phyloP scores from a whole-genome alignment of 805 yeast genomes.

The Myxozyma udenii region DNA sequence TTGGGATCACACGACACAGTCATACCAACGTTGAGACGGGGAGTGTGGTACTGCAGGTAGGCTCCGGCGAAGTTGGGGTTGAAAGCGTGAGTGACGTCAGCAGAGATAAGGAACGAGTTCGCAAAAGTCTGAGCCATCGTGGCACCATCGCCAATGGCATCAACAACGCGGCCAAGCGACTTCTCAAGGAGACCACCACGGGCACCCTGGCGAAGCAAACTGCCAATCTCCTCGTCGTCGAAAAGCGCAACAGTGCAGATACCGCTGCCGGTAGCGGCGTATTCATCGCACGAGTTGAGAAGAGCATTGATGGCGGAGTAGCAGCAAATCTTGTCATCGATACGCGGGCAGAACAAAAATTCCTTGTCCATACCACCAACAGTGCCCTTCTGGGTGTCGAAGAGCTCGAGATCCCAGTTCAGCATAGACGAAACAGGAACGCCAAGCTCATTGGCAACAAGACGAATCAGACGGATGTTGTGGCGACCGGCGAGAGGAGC shows the following conservation, averaged over 20 bases:
- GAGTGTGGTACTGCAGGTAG: conserved; percentile 74
- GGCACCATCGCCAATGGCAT: conserved; percentile 36
- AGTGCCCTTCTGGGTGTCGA: conserved; percentile 75
- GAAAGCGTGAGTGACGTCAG: conserved; percentile 78
- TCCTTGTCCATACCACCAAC: conserved; percentile 76
- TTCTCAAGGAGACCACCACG: conserved; percentile 70
- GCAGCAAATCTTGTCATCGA: conserved; percentile 81
- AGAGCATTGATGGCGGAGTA: conserved; percentile 66
- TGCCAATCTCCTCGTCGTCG: conserved; percentile 84
- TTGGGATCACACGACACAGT: conserved; percentile 71
- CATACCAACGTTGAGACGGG: conserved; percentile 74
- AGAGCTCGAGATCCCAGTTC: conserved; percentile 73
- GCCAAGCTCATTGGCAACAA: conserved; percentile 59
- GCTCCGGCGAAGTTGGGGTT: conserved; percentile 63
- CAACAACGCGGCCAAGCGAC: conserved; percentile 50
- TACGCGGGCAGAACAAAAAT: conserved; percentile 75
- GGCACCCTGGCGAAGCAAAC: conserved; percentile 77
- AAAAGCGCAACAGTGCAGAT: conserved; percentile 59
- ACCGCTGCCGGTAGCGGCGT: conserved; percentile 35
- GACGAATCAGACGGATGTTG: conserved; percentile 62
- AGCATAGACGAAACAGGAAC: conserved; percentile 56
- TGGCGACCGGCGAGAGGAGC: conserved; percentile 34
- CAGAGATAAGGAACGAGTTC: conserved; percentile 73
- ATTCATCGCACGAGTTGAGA: conserved; percentile 44
- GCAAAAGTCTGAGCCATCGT: conserved; percentile 44